Percentiles rank a stretch among this genome's conserved stretches.
These are phyloP conservation scores for Rhodotorula sp. DNA, from an alignment of 1,284 basidiomycete genomes.

Conservation along the genomic window DNA sequence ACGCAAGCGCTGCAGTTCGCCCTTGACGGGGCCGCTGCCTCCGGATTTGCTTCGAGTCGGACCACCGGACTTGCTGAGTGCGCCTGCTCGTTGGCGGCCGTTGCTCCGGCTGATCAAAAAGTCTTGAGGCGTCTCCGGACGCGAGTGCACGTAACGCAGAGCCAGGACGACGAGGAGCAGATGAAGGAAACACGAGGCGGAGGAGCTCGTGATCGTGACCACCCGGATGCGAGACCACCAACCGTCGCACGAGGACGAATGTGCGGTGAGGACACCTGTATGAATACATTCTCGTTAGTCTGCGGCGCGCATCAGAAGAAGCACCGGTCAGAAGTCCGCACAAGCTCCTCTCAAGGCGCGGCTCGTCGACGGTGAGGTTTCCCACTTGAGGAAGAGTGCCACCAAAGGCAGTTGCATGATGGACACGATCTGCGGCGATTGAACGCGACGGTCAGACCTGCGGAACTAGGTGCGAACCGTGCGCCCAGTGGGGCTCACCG, in stretches of 20 bases:
- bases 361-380: constrained; percentile 4
- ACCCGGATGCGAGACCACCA: constrained; percentile 9
- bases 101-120: not conserved
- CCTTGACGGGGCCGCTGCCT: too few species aligned
- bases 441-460: not conserved
- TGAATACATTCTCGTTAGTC: too few species aligned
- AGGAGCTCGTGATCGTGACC: not conserved
- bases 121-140: not conserved
- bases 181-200: not conserved
- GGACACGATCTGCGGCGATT: constrained; percentile 2
- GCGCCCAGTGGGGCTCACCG: not conserved
- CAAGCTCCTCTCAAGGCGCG: constrained; percentile 13
- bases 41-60: not conserved
- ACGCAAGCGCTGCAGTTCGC: too few species aligned
- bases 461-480: too few species aligned
- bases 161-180: constrained; percentile 9
- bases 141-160: constrained; percentile 3
- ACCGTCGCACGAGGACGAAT: not conserved
- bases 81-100: not conserved
- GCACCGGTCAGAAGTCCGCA: not conserved
- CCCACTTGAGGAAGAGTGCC: constrained; percentile 15
- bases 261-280: not conserved
- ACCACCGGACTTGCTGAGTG: not conserved
- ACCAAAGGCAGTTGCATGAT: constrained; percentile 27
- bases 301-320: too few species aligned